A percentile compares a stretch with the other conserved stretches of the same genome.
Conservation (phyloP, 768 basidiomycete species). For the Mycena indigotica region DNA sequence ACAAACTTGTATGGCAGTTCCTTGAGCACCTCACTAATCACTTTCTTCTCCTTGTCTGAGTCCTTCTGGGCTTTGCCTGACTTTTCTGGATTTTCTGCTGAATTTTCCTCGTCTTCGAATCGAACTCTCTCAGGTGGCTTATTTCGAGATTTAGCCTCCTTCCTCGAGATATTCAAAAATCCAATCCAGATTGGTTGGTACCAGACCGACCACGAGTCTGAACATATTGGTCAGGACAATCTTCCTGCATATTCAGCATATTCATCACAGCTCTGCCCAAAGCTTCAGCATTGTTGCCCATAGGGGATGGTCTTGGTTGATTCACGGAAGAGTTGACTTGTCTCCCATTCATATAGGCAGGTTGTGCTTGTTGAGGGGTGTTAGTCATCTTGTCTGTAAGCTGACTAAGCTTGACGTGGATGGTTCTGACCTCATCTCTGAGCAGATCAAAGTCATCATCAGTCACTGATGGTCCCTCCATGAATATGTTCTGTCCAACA, state of each 20-base stretch:
- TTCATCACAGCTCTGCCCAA: not conserved
- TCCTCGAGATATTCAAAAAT: not conserved
- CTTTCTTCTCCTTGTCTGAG: too few species aligned
- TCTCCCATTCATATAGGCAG: not conserved
- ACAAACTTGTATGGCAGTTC: not conserved
- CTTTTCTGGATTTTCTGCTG: not conserved
- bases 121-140: not conserved
- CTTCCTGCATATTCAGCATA: not conserved
- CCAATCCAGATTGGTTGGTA: not conserved
- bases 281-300: not conserved
- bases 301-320: not conserved
- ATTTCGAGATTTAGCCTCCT: not conserved
- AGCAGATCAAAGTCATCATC: conserved; percentile 12
- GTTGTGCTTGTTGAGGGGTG: not conserved
- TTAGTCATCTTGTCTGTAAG: not conserved
- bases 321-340: too few species aligned
- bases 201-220: not conserved
- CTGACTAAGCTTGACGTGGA: not conserved
- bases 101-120: not conserved
- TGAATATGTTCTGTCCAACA: conserved; percentile 7
- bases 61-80: too few species aligned
- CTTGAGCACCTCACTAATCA: not conserved
- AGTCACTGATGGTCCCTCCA: not conserved
- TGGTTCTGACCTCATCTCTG: not conserved
- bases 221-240: not conserved